Conservation (phyloP, 2,329 filamentous ascomycete genomes). For the Tolypocladium sp. region DNA sequence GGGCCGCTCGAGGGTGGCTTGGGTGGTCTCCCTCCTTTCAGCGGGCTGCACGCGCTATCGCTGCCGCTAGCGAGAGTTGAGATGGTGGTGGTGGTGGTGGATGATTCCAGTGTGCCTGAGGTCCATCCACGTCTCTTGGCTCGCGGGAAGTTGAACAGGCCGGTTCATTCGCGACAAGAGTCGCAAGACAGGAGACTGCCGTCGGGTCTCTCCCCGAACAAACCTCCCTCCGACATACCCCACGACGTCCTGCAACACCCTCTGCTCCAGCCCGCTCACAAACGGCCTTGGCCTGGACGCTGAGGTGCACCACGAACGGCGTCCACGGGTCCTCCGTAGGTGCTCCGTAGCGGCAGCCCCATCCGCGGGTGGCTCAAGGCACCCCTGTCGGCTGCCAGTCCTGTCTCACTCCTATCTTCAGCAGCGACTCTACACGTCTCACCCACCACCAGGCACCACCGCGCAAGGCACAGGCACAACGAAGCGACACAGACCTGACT, state of each 20-base stretch:
- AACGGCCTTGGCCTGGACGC: too few relatives aligned
- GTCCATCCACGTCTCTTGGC: background rate
- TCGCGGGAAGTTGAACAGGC: too few relatives aligned
- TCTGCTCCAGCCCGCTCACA: too few relatives aligned
- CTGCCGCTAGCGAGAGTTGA: background rate
- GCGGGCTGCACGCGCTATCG: background rate
- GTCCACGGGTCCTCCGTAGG: too few relatives aligned
- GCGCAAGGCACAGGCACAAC: background rate
- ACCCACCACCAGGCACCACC: background rate
- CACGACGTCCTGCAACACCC: too few relatives aligned
- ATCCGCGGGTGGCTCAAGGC: background rate
- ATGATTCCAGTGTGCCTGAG: background rate
- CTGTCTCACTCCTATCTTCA: slow-evolving; percentile 1
- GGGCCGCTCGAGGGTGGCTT: background rate
- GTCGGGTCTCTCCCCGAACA: too few relatives aligned
- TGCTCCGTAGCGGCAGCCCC: background rate
- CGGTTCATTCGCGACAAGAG: too few relatives aligned
- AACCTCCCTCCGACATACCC: too few relatives aligned
- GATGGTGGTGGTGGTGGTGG: background rate
- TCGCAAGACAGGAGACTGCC: too few relatives aligned
- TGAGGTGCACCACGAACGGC: too few relatives aligned
- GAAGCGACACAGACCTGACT: background rate
- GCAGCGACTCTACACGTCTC: background rate
- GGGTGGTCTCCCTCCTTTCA: background rate
- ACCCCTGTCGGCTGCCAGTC: background rate